A percentile compares a stretch with the other conserved stretches of the same genome.
These are phyloP conservation scores for Thelephora ganbajun DNA, from an alignment of 768 basidiomycete species.

Conservation along the genomic window DNA sequence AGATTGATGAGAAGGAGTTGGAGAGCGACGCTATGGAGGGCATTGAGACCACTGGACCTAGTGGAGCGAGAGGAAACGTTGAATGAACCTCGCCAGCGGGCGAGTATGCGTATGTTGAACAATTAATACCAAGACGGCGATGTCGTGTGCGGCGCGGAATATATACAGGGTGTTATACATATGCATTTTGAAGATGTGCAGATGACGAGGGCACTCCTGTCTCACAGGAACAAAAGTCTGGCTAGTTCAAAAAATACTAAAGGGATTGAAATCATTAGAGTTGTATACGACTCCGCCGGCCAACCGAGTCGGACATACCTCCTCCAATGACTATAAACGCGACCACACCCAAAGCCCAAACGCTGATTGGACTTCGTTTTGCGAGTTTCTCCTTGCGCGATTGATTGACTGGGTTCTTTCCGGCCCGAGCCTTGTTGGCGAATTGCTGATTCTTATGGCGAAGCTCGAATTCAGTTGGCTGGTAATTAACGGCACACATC, in stretches of 20 bases:
- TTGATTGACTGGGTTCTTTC: constrained; percentile 62
- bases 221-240: constrained; percentile 51
- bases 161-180: no score
- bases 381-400: constrained; percentile 59
- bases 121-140: neutral
- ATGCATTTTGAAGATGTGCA: no score
- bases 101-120: no score
- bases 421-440: constrained; percentile 53
- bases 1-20: constrained; percentile 72
- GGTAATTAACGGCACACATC: constrained; percentile 2
- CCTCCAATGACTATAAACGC: constrained; percentile 72
- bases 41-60: constrained; percentile 28
- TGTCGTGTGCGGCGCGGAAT: no score
- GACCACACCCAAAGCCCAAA: constrained; percentile 62
- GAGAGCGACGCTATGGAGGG: constrained; percentile 74
- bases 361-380: constrained; percentile 61
- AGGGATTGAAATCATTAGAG: constrained; percentile 1
- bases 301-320: constrained; percentile 32
- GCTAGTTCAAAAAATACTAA: constrained; percentile 65
- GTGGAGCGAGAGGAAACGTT: neutral
- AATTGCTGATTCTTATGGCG: constrained; percentile 73
- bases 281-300: neutral
- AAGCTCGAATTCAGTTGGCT: constrained; percentile 78
- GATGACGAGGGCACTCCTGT: neutral
- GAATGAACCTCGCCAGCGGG: neutral